These are phyloP conservation scores for Cucurbita argyrosperma DNA, from an alignment of 306 rosid species.

Conservation along the genomic window DNA sequence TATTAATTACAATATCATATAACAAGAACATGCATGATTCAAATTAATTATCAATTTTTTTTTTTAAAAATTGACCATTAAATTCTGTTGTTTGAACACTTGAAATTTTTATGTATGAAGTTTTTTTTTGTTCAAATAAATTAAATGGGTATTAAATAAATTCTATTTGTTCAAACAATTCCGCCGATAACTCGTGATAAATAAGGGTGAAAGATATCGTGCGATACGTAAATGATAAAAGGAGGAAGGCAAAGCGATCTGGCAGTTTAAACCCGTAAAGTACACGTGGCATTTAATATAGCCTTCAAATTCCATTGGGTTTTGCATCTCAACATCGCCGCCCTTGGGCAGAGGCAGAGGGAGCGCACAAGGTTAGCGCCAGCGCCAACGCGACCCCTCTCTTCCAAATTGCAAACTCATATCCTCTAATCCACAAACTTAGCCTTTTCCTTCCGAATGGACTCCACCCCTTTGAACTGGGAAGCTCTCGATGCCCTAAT, in stretches of 20 bases:
- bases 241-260: too few relatives aligned
- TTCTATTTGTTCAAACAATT: too few relatives aligned
- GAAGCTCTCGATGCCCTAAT: slow-evolving; percentile 74
- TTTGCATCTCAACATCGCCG: neutral
- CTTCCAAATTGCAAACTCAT: neutral
- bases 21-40: too few relatives aligned
- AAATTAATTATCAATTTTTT: too few relatives aligned
- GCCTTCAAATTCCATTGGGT: neutral
- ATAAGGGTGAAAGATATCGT: neutral
- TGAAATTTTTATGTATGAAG: too few relatives aligned
- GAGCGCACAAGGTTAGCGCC: neutral
- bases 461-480: slow-evolving; percentile 76
- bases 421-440: neutral
- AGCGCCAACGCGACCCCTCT: neutral
- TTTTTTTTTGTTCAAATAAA: too few relatives aligned
- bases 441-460: slow-evolving; percentile 25
- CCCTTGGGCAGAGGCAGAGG: neutral
- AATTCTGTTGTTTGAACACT: too few relatives aligned
- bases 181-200: neutral
- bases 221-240: neutral
- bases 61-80: too few relatives aligned
- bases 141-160: too few relatives aligned
- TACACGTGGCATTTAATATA: neutral
- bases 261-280: neutral
- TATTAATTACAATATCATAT: too few relatives aligned